phyloP scores from a whole-genome alignment of 2,329 filamentous ascomycete genomes.

The Ophiostoma pallidulum region DNA sequence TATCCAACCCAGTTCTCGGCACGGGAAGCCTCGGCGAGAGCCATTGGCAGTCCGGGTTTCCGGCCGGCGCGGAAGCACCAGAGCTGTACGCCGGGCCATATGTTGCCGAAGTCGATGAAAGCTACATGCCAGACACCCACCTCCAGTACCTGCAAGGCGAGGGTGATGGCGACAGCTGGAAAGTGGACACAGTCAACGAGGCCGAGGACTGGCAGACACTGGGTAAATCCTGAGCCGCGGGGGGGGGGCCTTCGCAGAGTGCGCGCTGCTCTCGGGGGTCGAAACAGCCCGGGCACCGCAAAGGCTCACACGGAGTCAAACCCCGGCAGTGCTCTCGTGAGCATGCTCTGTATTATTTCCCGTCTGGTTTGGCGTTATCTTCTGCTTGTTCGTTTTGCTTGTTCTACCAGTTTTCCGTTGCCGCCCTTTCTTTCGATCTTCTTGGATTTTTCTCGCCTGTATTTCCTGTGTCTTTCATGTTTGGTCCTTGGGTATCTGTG shows the following conservation, averaged over 20 bases:
- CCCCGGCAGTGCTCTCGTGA: no score
- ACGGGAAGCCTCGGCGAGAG: neutral
- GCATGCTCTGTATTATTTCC: no score
- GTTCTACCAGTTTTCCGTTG: neutral
- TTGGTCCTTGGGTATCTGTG: neutral
- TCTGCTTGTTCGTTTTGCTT: no score
- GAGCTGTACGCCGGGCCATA: constrained; percentile 18
- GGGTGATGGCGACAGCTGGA: constrained; percentile 21
- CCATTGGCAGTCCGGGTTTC: constrained; percentile 12
- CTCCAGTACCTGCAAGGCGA: constrained; percentile 17
- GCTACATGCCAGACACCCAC: constrained; percentile 17
- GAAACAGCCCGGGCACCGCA: no score
- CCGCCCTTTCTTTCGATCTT: neutral
- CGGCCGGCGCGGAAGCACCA: constrained; percentile 1
- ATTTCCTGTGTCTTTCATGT: neutral
- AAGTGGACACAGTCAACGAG: constrained; percentile 18
- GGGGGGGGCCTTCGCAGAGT: no score
- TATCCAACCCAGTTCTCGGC: constrained; percentile 17
- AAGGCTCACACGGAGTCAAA: no score
- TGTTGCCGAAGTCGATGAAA: constrained; percentile 21
- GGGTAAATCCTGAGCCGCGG: neutral
- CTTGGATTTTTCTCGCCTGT: no score
- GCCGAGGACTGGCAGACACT: constrained; percentile 19
- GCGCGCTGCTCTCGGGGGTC: neutral
- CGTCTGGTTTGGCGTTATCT: no score